Conservation (phyloP, 2,329 filamentous ascomycete species). For the Leptographium flavum region DNA sequence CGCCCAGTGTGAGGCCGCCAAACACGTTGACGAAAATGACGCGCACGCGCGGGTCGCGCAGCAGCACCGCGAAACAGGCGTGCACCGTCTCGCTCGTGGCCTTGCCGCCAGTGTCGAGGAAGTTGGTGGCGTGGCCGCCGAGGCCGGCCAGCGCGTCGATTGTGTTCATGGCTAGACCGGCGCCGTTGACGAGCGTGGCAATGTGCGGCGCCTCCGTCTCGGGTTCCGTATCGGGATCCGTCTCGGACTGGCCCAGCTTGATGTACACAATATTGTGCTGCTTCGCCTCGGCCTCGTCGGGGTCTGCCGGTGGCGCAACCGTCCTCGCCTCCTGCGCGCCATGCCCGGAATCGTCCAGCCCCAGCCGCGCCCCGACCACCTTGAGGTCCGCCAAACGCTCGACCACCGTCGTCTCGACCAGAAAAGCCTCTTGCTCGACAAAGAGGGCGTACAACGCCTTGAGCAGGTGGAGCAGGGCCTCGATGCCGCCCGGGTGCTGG, state of each 20-base stretch:
- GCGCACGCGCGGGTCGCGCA: conserved; percentile 56
- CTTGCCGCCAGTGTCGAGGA: conserved; percentile 81
- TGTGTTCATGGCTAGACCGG: conserved; percentile 83
- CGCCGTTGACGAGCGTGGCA: conserved; percentile 78
- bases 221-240: conserved; percentile 15
- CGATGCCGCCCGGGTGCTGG: conserved; percentile 21
- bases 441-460: conserved; percentile 38
- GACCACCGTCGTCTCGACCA: conserved; percentile 25
- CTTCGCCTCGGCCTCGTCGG: conserved; percentile 23
- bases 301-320: conserved; percentile 15
- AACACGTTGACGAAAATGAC: conserved; percentile 49
- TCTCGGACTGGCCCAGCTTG: conserved; percentile 30
- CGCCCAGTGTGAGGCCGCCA: conserved; percentile 49
- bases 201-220: conserved; percentile 37
- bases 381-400: conserved; percentile 11
- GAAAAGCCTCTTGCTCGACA: conserved; percentile 28
- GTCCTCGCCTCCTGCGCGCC: conserved; percentile 21
- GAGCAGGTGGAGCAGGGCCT: conserved; percentile 33
- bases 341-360: conserved; percentile 32
- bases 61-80: conserved; percentile 58
- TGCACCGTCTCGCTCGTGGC: conserved; percentile 72
- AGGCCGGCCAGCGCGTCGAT: conserved; percentile 60
- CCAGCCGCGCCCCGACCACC: conserved; percentile 26
- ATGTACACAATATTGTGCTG: conserved; percentile 68
- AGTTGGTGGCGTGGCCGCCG: conserved; percentile 62